Percentiles rank a stretch among this genome's conserved stretches.
phyloP scores from a whole-genome alignment of 2,329 filamentous ascomycete genomes.

The Calonectria naviculata region DNA sequence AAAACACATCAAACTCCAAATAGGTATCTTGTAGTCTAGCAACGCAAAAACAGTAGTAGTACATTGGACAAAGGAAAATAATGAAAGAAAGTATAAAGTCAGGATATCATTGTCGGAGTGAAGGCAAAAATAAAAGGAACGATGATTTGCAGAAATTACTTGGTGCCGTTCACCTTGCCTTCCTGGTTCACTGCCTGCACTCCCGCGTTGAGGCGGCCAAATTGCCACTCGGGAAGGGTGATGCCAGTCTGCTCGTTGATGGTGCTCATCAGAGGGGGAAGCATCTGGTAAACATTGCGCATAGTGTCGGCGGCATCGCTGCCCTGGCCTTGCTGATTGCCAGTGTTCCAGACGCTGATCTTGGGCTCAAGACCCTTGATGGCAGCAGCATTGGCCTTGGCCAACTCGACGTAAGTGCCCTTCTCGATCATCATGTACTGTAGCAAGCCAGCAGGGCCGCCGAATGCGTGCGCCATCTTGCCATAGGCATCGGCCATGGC shows the following conservation, averaged over 20 bases:
- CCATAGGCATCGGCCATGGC: constrained; percentile 87
- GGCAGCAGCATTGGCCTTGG: constrained; percentile 80
- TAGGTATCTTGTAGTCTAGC: not conserved
- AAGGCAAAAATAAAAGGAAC: not conserved
- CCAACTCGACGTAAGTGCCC: constrained; percentile 81
- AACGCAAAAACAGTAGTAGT: not conserved
- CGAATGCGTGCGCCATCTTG: constrained; percentile 77
- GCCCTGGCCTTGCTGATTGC: constrained; percentile 55
- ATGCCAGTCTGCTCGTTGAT: constrained; percentile 93
- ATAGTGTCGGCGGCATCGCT: constrained; percentile 69
- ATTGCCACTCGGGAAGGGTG: constrained; percentile 81
- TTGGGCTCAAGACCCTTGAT: constrained; percentile 85
- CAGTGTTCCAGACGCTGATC: constrained; percentile 92
- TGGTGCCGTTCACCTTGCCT: constrained; percentile 37
- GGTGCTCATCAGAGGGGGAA: constrained; percentile 85
- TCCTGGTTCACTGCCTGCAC: constrained; percentile 45
- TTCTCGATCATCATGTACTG: constrained; percentile 91
- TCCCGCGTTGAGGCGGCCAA: constrained; percentile 57
- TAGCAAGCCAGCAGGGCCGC: constrained; percentile 81
- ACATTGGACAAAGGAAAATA: not conserved
- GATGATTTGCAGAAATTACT: not conserved
- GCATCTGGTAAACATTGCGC: constrained; percentile 84
- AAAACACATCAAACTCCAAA: not conserved
- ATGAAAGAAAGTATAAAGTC: not conserved
- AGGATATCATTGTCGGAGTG: not conserved